Conservation (phyloP, 768 basidiomycete genomes). For the Fomitopsis serialis region DNA sequence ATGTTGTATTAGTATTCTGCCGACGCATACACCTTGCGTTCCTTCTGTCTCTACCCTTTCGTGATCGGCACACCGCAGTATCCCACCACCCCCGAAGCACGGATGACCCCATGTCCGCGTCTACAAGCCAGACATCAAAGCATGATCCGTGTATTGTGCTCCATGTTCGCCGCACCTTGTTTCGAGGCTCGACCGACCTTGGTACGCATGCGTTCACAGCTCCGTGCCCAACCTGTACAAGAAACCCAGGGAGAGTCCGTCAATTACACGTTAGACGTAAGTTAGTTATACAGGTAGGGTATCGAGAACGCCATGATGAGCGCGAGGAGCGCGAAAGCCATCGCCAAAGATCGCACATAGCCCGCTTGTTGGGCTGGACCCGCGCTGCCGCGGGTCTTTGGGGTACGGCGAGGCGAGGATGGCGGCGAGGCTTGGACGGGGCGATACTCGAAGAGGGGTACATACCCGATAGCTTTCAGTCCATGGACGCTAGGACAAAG, state of each 20-base stretch:
- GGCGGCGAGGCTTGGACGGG: slow-evolving; percentile 7
- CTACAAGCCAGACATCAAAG: too few species aligned
- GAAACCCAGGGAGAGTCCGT: slow-evolving; percentile 7
- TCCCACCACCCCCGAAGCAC: too few species aligned
- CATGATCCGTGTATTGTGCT: too few species aligned
- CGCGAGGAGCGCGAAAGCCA: slow-evolving; percentile 26
- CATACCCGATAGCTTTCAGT: slow-evolving; percentile 90
- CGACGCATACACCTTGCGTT: too few species aligned
- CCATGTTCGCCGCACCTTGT: too few species aligned
- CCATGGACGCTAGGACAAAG: slow-evolving; percentile 58
- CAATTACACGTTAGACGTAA: slow-evolving; percentile 15
- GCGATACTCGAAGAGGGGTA: slow-evolving; percentile 37
- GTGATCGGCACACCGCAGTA: too few species aligned
- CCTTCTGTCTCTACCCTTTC: too few species aligned
- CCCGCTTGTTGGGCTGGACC: slow-evolving; percentile 6
- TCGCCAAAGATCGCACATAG: slow-evolving; percentile 19
- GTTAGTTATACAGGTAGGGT: slow-evolving; percentile 24
- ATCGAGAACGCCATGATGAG: slow-evolving; percentile 25
- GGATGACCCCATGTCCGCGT: too few species aligned
- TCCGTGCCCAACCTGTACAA: slow-evolving; percentile 17
- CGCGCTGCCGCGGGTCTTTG: neutral
- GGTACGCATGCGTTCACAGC: neutral
- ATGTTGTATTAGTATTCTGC: too few species aligned
- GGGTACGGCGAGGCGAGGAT: slow-evolving; percentile 4
- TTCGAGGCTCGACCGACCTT: neutral